Evolutionary conservation across 2,329 filamentous ascomycete genomes (phyloP).

Genomic region (Stagonosporopsis vannaccii): DNA sequence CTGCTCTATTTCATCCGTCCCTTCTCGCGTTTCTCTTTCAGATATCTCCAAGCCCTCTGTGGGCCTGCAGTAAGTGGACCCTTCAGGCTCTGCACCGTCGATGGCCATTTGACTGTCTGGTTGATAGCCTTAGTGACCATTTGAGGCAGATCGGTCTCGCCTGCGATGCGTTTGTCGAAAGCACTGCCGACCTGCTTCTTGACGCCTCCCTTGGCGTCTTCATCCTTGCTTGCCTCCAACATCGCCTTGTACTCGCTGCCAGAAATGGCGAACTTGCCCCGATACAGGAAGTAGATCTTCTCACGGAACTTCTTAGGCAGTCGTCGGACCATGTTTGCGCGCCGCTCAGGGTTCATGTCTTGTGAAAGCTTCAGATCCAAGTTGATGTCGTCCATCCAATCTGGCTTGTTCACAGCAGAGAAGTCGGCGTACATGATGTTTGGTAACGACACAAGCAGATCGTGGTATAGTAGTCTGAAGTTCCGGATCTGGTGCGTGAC

Average conservation of each 20-base stretch:
- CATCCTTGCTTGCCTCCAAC: conserved; percentile 77
- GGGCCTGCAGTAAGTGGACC: conserved; percentile 80
- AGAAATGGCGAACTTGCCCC: conserved; percentile 87
- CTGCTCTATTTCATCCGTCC: conserved; percentile 41
- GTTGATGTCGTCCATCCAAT: conserved; percentile 67
- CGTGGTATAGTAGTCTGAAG: conserved; percentile 89
- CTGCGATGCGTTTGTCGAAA: conserved; percentile 87
- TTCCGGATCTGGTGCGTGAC: conserved; percentile 89
- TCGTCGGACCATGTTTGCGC: conserved; percentile 95
- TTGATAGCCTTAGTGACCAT: conserved; percentile 80
- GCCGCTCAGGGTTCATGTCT: conserved; percentile 89
- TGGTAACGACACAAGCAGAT: conserved; percentile 86
- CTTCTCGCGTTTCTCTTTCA: conserved; percentile 75
- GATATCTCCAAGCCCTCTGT: conserved; percentile 73
- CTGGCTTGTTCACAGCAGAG: conserved; percentile 60
- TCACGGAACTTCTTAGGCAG: conserved; percentile 86
- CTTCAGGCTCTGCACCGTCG: conserved; percentile 86
- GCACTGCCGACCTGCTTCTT: conserved; percentile 78
- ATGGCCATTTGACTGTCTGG: conserved; percentile 91
- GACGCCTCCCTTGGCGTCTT: conserved; percentile 67
- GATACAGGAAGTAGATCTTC: conserved; percentile 93
- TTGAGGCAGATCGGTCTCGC: conserved; percentile 71
- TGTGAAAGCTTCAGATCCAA: conserved; percentile 75
- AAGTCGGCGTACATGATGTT: conserved; percentile 81
- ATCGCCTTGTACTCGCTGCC: conserved; percentile 83